Evolutionary conservation across 495 filamentous ascomycete genomes (phyloP).

Genomic region (Aspergillus bridgeri): DNA sequence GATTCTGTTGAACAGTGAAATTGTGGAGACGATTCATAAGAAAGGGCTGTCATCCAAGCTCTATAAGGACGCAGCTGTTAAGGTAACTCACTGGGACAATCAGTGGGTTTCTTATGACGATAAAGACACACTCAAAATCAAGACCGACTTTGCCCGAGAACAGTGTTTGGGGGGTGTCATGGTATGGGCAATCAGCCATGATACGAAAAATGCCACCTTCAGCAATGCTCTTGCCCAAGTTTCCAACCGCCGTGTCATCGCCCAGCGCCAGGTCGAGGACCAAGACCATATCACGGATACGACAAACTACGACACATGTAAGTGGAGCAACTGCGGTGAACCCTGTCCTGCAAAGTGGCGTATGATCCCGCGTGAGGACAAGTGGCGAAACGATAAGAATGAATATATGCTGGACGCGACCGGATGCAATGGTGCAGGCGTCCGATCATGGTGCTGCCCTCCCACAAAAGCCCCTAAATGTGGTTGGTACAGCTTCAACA

Average conservation of each 20-base stretch:
- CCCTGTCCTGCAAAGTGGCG: background rate
- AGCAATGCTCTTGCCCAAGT: background rate
- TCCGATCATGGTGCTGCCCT: background rate
- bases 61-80: conserved; percentile 20
- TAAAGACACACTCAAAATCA: conserved; percentile 35
- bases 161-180: conserved; percentile 41
- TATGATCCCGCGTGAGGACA: background rate
- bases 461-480: background rate
- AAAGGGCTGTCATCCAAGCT: conserved; percentile 8
- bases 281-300: background rate
- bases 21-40: conserved; percentile 16
- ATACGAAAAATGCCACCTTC: conserved; percentile 1
- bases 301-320: background rate
- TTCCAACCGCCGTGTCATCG: background rate
- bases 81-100: conserved; percentile 34
- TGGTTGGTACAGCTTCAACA: conserved; percentile 1
- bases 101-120: conserved; percentile 48
- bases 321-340: background rate
- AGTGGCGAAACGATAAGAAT: background rate
- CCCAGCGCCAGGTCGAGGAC: background rate
- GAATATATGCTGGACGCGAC: background rate
- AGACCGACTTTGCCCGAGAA: conserved; percentile 35
- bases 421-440: background rate
- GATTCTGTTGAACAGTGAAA: conserved; percentile 21
- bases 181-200: conserved; percentile 33